Percentiles rank a stretch among this genome's conserved stretches.
Conservation (phyloP, 371 early-diverging fungal species). For the Lichtheimia ornata region DNA sequence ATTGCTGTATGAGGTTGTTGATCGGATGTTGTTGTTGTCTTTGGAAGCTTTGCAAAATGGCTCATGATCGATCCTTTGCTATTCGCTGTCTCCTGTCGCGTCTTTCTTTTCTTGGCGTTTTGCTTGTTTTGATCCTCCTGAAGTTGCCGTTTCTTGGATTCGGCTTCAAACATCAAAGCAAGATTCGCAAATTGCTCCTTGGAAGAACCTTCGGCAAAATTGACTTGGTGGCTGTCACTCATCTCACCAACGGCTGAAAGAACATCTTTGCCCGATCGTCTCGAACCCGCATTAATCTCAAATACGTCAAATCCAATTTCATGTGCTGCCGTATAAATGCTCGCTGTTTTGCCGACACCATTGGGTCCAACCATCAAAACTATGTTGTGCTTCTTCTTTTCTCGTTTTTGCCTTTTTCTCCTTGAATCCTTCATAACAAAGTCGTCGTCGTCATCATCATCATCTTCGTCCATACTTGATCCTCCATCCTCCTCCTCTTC, state of each 20-base stretch:
- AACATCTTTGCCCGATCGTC: constrained; percentile 74
- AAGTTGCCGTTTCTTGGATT: constrained; percentile 11
- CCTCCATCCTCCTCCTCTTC: constrained; percentile 8
- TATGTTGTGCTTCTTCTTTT: constrained; percentile 35
- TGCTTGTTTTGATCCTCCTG: constrained; percentile 14
- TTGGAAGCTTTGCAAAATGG: constrained; percentile 22
- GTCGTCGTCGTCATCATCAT: constrained; percentile 6
- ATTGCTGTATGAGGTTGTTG: neutral
- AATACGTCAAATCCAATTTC: constrained; percentile 72
- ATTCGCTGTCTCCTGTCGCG: neutral
- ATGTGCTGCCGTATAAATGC: constrained; percentile 71
- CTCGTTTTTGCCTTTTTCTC: constrained; percentile 3
- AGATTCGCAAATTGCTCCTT: neutral
- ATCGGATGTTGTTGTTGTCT: neutral
- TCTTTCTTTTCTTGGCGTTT: constrained; percentile 1
- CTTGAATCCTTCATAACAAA: neutral
- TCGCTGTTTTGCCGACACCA: constrained; percentile 77
- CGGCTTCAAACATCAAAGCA: constrained; percentile 14
- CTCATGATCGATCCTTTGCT: constrained; percentile 18
- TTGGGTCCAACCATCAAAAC: constrained; percentile 66
- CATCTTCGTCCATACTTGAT: constrained; percentile 3
- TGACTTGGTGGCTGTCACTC: constrained; percentile 66
- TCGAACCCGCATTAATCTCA: constrained; percentile 70
- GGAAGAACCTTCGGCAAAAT: constrained; percentile 3
- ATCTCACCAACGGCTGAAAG: constrained; percentile 65